Percentiles rank a stretch among this genome's conserved stretches.
phyloP scores from a whole-genome alignment of 768 basidiomycete species.

The Tephrocybe sp. region DNA sequence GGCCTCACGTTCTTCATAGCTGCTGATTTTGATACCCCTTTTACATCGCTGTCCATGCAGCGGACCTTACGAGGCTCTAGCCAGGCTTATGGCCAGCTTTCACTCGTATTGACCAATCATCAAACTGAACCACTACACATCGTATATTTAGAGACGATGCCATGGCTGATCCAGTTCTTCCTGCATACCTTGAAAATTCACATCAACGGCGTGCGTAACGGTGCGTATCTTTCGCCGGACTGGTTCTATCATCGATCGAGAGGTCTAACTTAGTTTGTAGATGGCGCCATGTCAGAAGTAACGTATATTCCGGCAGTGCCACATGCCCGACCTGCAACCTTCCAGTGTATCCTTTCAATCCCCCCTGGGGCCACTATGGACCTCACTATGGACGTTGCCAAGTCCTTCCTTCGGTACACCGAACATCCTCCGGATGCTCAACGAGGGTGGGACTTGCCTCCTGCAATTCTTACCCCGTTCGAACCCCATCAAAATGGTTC shows the following conservation, averaged over 20 bases:
- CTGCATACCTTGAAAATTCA: constrained; percentile 69
- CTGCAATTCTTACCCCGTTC: constrained; percentile 67
- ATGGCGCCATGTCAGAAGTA: constrained; percentile 60
- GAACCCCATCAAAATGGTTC: constrained; percentile 18
- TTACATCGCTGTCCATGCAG: constrained; percentile 56
- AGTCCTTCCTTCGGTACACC: constrained; percentile 87
- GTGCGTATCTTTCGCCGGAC: constrained; percentile 31
- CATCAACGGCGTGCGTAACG: constrained; percentile 43
- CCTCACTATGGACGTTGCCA: constrained; percentile 71
- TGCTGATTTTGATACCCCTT: constrained; percentile 34
- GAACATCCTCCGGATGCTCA: constrained; percentile 96
- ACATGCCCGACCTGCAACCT: constrained; percentile 71
- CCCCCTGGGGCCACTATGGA: constrained; percentile 64
- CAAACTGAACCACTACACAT: constrained; percentile 40
- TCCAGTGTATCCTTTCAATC: constrained; percentile 70
- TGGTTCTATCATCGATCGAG: too few species aligned
- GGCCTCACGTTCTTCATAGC: constrained; percentile 27
- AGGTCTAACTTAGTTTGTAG: constrained; percentile 31
- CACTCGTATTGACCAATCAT: constrained; percentile 64
- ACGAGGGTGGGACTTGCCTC: constrained; percentile 90
- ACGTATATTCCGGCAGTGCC: constrained; percentile 66
- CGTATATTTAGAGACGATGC: constrained; percentile 87
- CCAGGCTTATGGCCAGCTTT: constrained; percentile 75
- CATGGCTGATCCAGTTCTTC: constrained; percentile 89
- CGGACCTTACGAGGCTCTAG: constrained; percentile 72